Evolutionary conservation across 2,329 filamentous ascomycete species (phyloP).

Genomic region (Penicillium sp.): DNA sequence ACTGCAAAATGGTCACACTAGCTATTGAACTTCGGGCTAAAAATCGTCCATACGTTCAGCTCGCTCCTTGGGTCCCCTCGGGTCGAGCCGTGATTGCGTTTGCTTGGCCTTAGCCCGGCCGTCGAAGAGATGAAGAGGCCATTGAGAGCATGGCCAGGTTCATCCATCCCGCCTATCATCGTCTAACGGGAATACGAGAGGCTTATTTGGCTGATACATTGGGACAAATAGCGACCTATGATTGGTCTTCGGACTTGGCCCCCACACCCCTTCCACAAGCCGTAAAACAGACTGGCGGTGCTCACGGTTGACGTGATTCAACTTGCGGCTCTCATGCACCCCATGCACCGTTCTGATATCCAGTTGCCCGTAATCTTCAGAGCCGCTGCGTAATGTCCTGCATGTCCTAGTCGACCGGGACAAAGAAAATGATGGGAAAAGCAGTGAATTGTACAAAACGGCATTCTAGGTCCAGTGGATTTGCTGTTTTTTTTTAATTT

Average conservation of each 20-base stretch:
- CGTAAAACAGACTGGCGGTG: background rate
- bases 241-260: background rate
- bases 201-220: background rate
- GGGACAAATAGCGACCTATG: background rate
- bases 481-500: background rate
- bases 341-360: background rate
- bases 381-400: background rate
- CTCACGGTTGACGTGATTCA: background rate
- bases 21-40: background rate
- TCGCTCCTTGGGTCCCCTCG: background rate
- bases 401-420: background rate
- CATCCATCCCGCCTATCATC: background rate
- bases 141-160: background rate
- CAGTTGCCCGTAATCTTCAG: background rate
- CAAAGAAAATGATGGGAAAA: background rate
- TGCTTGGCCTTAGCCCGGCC: background rate
- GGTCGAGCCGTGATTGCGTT: background rate
- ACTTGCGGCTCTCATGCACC: background rate
- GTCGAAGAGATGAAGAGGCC: background rate
- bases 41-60: too few relatives aligned
- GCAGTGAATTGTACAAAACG: background rate
- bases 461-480: background rate
- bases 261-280: background rate
- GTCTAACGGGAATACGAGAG: background rate
- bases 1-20: background rate